Base-by-base conservation (phyloP, 352 stramenopile genomes). In the Pythium periplocum region DNA sequence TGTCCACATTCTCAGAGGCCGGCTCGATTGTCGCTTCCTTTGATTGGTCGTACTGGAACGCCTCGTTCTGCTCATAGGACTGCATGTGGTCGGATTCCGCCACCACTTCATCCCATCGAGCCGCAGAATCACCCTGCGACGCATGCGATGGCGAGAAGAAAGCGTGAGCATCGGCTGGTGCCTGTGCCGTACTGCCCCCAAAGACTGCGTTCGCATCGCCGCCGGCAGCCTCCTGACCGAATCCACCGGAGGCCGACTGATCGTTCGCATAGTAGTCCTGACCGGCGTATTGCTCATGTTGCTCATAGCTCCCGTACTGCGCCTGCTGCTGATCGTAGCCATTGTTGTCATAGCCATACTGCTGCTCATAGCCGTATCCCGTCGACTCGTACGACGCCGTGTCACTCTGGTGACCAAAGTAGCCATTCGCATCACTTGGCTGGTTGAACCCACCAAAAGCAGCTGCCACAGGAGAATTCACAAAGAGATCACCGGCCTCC, bases 401-500 rank as follows among this genome's bases (percentile, higher is more conserved):
- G 30, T 37, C 31, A 17, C 30, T 50, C n/a, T 43, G 53, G n/a
- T 45, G 47, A 30, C 59, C 47, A 51, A 66, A 66, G 53, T 62
- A 66, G 48, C 58, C 65, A 31, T 59, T 57, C 3, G 67, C 56
- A 9, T 48, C 57, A 26, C 17, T 26, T 26, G 17, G 17, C 59
- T 60, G 48, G 4, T 67, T 33, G 32, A 56, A 64, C 1, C 51
- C 55, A 40, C 61, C 68, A 64, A 68, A 67, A 30, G 55, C 75
- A 4, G 58, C 42, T 45, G 62, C 68, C 26, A 66, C 52, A 33
- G 74, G 36, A 55, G 69, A 43, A 48, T 74, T 68, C 2, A 63
- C 73, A 66, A 91, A 89, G 30, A 91, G 48, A 54, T 81, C 66
- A n/a, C 61, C 66, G 31, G 76, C 73, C 53, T 85, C 73, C 42